Base-by-base conservation (phyloP, 768 basidiomycete genomes). In the Trametes sanguinea region DNA sequence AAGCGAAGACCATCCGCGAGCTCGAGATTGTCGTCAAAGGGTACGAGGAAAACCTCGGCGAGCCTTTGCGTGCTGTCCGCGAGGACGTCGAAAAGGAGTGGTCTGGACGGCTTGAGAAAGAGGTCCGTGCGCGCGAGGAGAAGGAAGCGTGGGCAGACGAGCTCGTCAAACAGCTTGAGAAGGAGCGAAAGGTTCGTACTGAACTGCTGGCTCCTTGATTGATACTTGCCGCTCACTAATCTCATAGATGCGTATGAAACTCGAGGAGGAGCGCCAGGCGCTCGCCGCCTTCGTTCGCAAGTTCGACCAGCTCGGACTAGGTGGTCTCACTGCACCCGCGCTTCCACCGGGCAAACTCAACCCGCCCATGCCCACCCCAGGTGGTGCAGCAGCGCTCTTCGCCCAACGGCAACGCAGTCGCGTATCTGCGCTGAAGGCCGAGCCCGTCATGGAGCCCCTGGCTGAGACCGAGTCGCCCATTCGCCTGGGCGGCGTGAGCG, bases 251-350 rank as follows among this genome's bases (percentile, higher is more conserved):
- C 77, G 89, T 52, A 71, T 76, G 37, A 86, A 86, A 65, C 74
- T 93, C 53, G 91, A 94, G 71, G 87, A 87, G 46, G 91, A 94
- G 74, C 83, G 91, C 40, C 79, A 85, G 27, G 92, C 90, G 8
- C 78, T 94, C 43, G 84, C 89, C 3, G 82, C 90, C 6, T 94
- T 94, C 67, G 92, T 94, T 47, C 80, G 79, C 72, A 91, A 89
- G 72, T 92, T 94, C 68, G 92, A 94, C 73, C 80, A 90, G 10
- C 74, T 90, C 30, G 88, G 88, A 0, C 69, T 89, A 35, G 74
- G 75, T 8, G 72, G 74, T 8, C 75, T 76, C 13, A 63, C 68
- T 5, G 64, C 73, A 22, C 60, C 73, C 16, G 68, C 79, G 2
- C 55, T 69, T 10, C 57, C 69, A 16, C 62, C 68, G 4, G 73